Percentiles rank a stretch among this genome's conserved stretches.
Conservation (phyloP, 2,329 filamentous ascomycete species). For the Thielaviopsis ethacetica region DNA sequence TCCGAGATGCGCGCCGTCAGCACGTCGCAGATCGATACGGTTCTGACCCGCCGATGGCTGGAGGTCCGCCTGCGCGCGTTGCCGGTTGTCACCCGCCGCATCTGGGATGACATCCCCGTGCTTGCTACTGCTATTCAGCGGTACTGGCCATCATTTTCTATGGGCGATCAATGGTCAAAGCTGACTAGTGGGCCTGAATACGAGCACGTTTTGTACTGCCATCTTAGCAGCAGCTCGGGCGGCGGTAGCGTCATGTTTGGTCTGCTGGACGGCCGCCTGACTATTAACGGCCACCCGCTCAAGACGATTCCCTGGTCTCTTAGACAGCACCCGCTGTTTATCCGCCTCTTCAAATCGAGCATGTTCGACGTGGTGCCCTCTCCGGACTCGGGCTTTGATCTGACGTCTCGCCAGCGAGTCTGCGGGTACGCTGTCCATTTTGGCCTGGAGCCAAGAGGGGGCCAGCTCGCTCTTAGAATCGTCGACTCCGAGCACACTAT, state of each 20-base stretch:
- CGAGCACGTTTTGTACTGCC: not conserved
- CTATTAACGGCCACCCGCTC: constrained; percentile 34
- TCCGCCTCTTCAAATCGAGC: constrained; percentile 25
- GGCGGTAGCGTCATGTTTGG: constrained; percentile 27
- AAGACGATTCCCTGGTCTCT: constrained; percentile 30
- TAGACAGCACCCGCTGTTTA: constrained; percentile 23
- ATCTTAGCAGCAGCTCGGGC: not conserved
- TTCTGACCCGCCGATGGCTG: not conserved
- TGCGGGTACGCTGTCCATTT: constrained; percentile 22
- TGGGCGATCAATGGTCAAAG: not conserved
- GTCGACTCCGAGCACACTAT: constrained; percentile 7
- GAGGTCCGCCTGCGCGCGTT: not conserved
- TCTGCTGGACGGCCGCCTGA: constrained; percentile 32
- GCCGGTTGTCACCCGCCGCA: not conserved
- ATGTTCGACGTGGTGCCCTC: constrained; percentile 27
- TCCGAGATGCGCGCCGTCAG: not conserved
- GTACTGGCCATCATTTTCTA: not conserved
- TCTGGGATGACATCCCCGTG: not conserved
- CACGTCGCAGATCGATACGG: not conserved
- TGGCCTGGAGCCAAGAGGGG: constrained; percentile 12
- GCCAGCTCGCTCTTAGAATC: constrained; percentile 21
- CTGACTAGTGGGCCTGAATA: no score
- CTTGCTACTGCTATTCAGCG: not conserved
- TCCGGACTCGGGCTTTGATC: constrained; percentile 24
- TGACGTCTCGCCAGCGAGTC: constrained; percentile 16